Conservation (phyloP, 495 filamentous ascomycete species). For the Penicillium herquei region DNA sequence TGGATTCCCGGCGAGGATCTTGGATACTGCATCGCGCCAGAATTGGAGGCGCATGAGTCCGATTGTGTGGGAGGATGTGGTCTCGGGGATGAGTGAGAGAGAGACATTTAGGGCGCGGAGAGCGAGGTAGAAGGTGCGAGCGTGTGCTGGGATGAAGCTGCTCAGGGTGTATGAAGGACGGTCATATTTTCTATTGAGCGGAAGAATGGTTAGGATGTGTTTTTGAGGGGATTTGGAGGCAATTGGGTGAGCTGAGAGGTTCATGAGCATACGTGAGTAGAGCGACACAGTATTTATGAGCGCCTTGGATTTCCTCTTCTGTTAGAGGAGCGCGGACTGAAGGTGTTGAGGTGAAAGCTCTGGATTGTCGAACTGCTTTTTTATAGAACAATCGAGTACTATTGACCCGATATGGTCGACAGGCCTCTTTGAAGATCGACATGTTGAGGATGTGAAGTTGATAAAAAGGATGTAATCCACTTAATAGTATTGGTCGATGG, state of each 20-base stretch:
- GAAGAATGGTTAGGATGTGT: not conserved
- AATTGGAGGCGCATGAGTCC: slow-evolving; percentile 89
- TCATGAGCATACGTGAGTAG: slow-evolving; percentile 51
- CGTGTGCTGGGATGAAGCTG: slow-evolving; percentile 70
- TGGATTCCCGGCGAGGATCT: slow-evolving; percentile 67
- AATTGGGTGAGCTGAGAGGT: not conserved
- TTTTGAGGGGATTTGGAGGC: not conserved
- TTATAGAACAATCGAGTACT: slow-evolving; percentile 13
- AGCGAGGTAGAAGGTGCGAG: slow-evolving; percentile 80
- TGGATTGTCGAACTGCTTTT: slow-evolving; percentile 10
- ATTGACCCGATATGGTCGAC: slow-evolving; percentile 21
- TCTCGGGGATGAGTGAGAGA: slow-evolving; percentile 81
- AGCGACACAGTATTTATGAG: slow-evolving; percentile 54
- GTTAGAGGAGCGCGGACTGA: slow-evolving; percentile 15
- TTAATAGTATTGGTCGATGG: slow-evolving; percentile 31
- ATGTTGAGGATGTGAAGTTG: slow-evolving; percentile 15
- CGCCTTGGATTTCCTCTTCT: slow-evolving; percentile 51
- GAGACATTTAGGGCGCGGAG: slow-evolving; percentile 92
- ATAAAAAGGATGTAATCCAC: slow-evolving; percentile 17
- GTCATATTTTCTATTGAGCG: slow-evolving; percentile 65
- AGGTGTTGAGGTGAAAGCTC: slow-evolving; percentile 26
- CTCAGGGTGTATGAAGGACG: slow-evolving; percentile 83
- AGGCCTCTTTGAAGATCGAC: slow-evolving; percentile 24
- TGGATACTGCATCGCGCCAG: slow-evolving; percentile 82
- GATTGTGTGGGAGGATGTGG: slow-evolving; percentile 75